Evolutionary conservation across 1,284 basidiomycete species (phyloP).

Genomic region (Sporisorium scitamineum): DNA sequence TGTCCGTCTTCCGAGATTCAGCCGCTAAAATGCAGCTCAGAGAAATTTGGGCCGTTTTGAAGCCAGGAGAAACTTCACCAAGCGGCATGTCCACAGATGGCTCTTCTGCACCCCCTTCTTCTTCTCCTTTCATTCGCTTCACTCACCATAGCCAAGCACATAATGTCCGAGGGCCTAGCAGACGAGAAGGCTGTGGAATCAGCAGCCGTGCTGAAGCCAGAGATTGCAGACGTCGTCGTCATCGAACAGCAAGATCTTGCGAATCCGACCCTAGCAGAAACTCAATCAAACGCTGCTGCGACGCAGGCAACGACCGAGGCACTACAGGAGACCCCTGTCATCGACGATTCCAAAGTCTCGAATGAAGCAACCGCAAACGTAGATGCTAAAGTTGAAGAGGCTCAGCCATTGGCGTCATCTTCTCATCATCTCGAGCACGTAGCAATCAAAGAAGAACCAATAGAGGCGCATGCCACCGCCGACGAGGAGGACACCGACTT

Average conservation of each 20-base stretch:
- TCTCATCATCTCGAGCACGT: neutral
- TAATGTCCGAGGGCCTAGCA: neutral
- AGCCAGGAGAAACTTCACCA: constrained; percentile 24
- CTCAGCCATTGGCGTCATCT: neutral
- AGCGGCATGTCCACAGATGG: neutral
- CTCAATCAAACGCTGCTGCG: neutral
- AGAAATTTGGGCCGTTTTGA: neutral
- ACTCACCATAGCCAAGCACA: neutral
- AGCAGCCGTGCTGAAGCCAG: neutral
- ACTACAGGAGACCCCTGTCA: too few species aligned
- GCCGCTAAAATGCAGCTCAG: constrained; percentile 1
- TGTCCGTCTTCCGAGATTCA: constrained; percentile 20
- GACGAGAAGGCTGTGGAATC: neutral
- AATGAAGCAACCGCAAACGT: neutral
- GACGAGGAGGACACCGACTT: constrained; percentile 25
- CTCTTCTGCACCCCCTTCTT: neutral
- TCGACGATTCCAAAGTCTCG: neutral
- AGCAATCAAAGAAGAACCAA: neutral
- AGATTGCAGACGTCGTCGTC: neutral
- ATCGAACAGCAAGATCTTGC: neutral
- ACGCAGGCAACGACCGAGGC: neutral
- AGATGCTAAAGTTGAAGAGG: neutral
- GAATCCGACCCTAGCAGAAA: neutral
- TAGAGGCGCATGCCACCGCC: neutral
- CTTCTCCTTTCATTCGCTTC: neutral